Percentiles rank a stretch among this genome's conserved stretches.
phyloP scores from a whole-genome alignment of 257 asterid species.

The Scutellaria galericulata region DNA sequence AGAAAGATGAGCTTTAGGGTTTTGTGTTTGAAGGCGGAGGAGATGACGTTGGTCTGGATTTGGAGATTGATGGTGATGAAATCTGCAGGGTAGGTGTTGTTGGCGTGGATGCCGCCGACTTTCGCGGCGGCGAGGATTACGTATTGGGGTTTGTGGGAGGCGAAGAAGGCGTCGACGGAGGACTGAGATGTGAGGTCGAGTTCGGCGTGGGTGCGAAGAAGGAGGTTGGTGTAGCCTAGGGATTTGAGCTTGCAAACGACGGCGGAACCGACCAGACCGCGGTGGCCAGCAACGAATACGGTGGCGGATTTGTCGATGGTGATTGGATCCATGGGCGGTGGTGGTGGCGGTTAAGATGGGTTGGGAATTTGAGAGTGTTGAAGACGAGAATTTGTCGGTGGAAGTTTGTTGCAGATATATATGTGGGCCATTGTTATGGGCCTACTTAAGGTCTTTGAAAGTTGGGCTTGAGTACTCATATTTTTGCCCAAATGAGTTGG shows the following conservation, averaged over 20 bases:
- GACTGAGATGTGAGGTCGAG: constrained; percentile 89
- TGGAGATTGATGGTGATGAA: constrained; percentile 92
- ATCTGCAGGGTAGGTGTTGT: constrained; percentile 87
- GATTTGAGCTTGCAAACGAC: constrained; percentile 63
- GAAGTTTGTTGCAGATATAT: neutral
- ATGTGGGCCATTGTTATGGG: neutral
- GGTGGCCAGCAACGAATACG: constrained; percentile 90
- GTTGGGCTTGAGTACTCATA: neutral
- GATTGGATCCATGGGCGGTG: constrained; percentile 42
- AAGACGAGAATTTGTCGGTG: constrained; percentile 6
- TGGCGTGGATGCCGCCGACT: constrained; percentile 97
- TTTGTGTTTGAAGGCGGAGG: constrained; percentile 64
- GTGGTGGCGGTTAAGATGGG: constrained; percentile 16
- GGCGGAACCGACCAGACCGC: constrained; percentile 93
- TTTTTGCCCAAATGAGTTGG: neutral
- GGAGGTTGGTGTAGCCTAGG: constrained; percentile 67
- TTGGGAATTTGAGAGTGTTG: neutral
- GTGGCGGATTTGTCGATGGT: constrained; percentile 60
- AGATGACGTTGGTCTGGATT: constrained; percentile 87
- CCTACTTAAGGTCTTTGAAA: neutral
- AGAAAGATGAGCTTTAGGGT: constrained; percentile 72
- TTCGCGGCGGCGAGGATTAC: constrained; percentile 94
- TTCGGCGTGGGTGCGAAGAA: constrained; percentile 84
- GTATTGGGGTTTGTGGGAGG: constrained; percentile 61
- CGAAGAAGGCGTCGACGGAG: constrained; percentile 79